Base-by-base conservation (phyloP, 2,329 filamentous ascomycete species). In the Cladosporium austrohemisphaericum region DNA sequence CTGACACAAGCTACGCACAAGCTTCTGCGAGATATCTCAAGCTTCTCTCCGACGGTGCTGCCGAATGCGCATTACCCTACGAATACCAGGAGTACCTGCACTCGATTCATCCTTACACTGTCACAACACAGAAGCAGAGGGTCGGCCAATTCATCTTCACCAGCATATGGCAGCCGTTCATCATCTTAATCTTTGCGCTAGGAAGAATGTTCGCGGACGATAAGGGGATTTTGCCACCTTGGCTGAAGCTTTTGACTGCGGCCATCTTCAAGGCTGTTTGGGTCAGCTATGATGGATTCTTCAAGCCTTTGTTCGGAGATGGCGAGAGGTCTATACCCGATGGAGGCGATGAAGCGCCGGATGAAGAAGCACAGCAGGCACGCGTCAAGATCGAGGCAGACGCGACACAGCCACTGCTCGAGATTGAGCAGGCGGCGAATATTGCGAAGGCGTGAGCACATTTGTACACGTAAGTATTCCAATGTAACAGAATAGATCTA, bases 21-120 rank as follows among this genome's bases (percentile, higher is more conserved):
- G 79, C 93, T 0, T 95, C 88, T 2, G 75, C 81, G 35, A 83
- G 93, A 10, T 97, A 98, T 66, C 73, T 96, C 19, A 84, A 85
- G 53, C 77, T 96, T 43, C 80, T 98, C 58, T 81, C 77, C 11
- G 80, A 85, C 56, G 93, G 93, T 13, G 91, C 88, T 0, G 71
- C 73, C 2, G 90, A 97, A 65, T 86, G 93, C 64, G 74, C 76
- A n/a, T 75, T 98, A 1, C 93, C 93, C 0, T 68, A 76, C 4
- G 83, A 86, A 48, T 98, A 96, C 63, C 83, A 83, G 58, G 71
- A 72, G 1, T 95, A 91, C 66, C 76, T 98, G 3, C 71, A 77
- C 6, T 70, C 76, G 11, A 75, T 96, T 37, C 78, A 80, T 47
- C 73, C 87, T 0, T 97, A 92, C 65, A 81, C 74, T 0, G 73